These are phyloP conservation scores for Gaeumannomyces tritici DNA, from an alignment of 2,329 filamentous ascomycete species.

Conservation along the genomic window DNA sequence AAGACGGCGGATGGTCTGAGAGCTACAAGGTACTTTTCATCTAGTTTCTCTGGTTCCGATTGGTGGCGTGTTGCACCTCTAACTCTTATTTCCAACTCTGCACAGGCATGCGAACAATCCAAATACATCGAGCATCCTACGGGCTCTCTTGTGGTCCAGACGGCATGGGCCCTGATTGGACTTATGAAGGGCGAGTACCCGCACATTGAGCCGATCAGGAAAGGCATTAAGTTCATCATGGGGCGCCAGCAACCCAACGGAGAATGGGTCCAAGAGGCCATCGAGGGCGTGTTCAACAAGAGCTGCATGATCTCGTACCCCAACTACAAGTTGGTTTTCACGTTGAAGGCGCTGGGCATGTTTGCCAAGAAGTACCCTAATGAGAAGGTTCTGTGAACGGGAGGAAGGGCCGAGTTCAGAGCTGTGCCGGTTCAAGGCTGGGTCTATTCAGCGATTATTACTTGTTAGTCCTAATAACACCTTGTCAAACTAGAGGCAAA, in stretches of 20 bases:
- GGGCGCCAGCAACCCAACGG: slow-evolving; percentile 76
- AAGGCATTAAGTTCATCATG: slow-evolving; percentile 75
- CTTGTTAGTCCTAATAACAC: neutral
- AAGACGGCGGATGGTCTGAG: slow-evolving; percentile 94
- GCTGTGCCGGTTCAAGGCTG: too few species aligned
- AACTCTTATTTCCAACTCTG: neutral
- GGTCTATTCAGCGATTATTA: too few species aligned
- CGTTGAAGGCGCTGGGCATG: slow-evolving; percentile 88
- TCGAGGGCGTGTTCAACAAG: slow-evolving; percentile 98
- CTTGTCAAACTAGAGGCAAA: too few species aligned
- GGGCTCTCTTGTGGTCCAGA: slow-evolving; percentile 85
- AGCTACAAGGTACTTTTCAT: slow-evolving; percentile 56
- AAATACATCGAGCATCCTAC: slow-evolving; percentile 65
- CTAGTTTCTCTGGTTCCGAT: slow-evolving; percentile 4
- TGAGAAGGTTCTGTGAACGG: slow-evolving; percentile 34
- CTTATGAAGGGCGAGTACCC: slow-evolving; percentile 79
- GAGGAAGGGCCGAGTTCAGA: neutral
- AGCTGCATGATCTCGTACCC: slow-evolving; percentile 99
- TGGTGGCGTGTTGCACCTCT: neutral
- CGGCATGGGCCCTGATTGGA: slow-evolving; percentile 78
- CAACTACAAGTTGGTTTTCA: slow-evolving; percentile 97
- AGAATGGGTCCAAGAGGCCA: slow-evolving; percentile 90
- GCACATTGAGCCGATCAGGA: slow-evolving; percentile 59
- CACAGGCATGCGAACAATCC: slow-evolving; percentile 64
- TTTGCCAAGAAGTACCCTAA: slow-evolving; percentile 67